These are phyloP conservation scores for Microbotryum violaceum DNA, from an alignment of 1,284 basidiomycete species.

Conservation along the genomic window DNA sequence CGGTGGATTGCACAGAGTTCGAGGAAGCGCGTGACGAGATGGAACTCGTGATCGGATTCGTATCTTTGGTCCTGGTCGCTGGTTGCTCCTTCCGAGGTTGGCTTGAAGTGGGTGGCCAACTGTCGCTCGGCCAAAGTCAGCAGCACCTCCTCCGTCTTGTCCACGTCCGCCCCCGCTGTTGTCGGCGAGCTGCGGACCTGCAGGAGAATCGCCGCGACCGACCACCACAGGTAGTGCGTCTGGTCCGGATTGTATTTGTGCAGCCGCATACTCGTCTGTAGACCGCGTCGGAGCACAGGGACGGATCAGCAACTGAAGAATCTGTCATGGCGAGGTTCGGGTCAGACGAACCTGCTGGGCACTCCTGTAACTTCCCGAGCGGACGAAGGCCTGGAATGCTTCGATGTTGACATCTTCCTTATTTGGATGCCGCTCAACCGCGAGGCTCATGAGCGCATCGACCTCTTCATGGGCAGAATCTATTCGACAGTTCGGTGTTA, in stretches of 20 bases:
- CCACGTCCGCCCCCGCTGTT: no score
- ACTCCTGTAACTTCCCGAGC: constrained; percentile 30
- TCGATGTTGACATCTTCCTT: constrained; percentile 74
- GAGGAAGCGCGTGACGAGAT: constrained; percentile 23
- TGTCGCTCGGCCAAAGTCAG: constrained; percentile 50
- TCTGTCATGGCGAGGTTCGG: constrained; percentile 5
- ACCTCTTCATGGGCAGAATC: constrained; percentile 23
- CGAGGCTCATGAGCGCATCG: constrained; percentile 37
- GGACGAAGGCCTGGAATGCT: constrained; percentile 56
- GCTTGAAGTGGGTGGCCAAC: constrained; percentile 9
- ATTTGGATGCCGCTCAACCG: constrained; percentile 52
- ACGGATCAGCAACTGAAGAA: not conserved
- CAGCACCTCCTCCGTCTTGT: constrained; percentile 57
- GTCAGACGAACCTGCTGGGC: constrained; percentile 36
- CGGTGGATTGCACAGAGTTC: constrained; percentile 16
- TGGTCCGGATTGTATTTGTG: constrained; percentile 67
- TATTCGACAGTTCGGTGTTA: not conserved
- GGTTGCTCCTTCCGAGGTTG: not conserved
- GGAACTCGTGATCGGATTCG: constrained; percentile 21
- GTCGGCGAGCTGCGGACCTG: constrained; percentile 38
- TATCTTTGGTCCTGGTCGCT: not conserved
- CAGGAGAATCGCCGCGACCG: constrained; percentile 66
- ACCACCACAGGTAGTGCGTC: constrained; percentile 76
- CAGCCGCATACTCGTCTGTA: constrained; percentile 27
- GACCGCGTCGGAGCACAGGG: not conserved